Conservation (phyloP, 345 rosid genomes). For the Populus nigra region DNA sequence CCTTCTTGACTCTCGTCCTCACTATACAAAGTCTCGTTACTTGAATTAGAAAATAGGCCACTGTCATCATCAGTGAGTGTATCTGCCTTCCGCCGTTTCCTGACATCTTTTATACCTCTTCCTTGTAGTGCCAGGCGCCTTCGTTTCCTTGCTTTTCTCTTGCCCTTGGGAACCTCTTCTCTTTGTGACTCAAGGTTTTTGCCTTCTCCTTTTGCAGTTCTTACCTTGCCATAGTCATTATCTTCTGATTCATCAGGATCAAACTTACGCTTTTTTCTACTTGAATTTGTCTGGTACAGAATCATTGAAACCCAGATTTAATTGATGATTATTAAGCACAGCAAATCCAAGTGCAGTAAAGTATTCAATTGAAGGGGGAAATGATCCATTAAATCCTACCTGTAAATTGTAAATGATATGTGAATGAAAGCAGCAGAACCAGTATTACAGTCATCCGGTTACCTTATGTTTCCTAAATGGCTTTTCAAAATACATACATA, state of each 20-base stretch:
- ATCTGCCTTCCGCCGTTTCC: slow-evolving; percentile 54
- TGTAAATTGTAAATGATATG: not conserved
- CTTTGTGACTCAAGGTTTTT: slow-evolving; percentile 58
- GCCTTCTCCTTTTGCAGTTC: slow-evolving; percentile 40
- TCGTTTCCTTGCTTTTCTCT: slow-evolving; percentile 82
- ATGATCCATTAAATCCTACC: not conserved
- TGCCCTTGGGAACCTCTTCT: slow-evolving; percentile 91
- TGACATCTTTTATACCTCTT: slow-evolving; percentile 64
- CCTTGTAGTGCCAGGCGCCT: slow-evolving; percentile 77
- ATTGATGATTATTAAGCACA: not conserved
- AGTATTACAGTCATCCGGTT: not conserved
- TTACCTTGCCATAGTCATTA: slow-evolving; percentile 50
- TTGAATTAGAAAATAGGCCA: slow-evolving; percentile 58
- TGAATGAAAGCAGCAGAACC: not conserved
- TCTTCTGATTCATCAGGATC: slow-evolving; percentile 73
- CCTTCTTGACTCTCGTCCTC: slow-evolving; percentile 59
- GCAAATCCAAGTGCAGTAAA: not conserved
- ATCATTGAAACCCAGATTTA: not conserved
- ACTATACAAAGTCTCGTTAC: slow-evolving; percentile 69
- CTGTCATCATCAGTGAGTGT: slow-evolving; percentile 45
- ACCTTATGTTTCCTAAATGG: not conserved
- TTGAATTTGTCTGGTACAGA: slow-evolving; percentile 66
- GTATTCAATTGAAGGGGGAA: not conserved
- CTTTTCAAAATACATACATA: not conserved
- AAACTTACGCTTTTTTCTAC: slow-evolving; percentile 74